phyloP scores from a whole-genome alignment of 352 stramenopile genomes.

The Thalassiosira livingstoniorum region DNA sequence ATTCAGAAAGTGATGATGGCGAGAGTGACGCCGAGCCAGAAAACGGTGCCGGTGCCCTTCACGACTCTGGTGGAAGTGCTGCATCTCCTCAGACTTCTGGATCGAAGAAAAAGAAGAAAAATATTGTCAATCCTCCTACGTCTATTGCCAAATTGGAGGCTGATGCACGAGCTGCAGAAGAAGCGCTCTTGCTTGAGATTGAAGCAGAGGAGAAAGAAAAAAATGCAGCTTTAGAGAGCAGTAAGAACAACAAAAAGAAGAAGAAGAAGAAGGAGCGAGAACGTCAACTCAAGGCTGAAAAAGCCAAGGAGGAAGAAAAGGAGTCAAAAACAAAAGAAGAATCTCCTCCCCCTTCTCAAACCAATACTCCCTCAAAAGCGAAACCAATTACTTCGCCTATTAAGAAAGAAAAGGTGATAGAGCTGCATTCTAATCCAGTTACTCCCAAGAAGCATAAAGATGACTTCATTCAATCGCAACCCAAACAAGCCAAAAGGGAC shows the following conservation, averaged over 20 bases:
- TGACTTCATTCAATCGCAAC: background rate
- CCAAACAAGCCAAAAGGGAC: slow-evolving; percentile 17
- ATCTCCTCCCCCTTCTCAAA: slow-evolving; percentile 10
- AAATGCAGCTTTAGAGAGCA: slow-evolving; percentile 55
- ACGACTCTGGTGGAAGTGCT: slow-evolving; percentile 42
- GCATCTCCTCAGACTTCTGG: slow-evolving; percentile 24
- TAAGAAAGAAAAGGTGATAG: slow-evolving; percentile 62
- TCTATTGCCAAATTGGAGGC: slow-evolving; percentile 73
- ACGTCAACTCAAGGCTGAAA: slow-evolving; percentile 64
- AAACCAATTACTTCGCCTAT: slow-evolving; percentile 21
- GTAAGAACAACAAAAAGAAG: slow-evolving; percentile 79
- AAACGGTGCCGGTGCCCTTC: slow-evolving; percentile 49
- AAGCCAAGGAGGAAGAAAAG: slow-evolving; percentile 55
- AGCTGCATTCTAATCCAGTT: slow-evolving; percentile 38
- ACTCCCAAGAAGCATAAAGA: slow-evolving; percentile 30
- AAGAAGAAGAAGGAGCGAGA: slow-evolving; percentile 82
- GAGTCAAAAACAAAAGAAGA: slow-evolving; percentile 45
- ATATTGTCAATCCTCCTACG: slow-evolving; percentile 46
- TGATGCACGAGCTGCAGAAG: slow-evolving; percentile 75
- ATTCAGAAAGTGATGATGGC: slow-evolving; percentile 48
- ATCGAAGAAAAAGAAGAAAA: slow-evolving; percentile 76
- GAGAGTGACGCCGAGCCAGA: slow-evolving; percentile 51
- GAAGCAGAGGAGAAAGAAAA: slow-evolving; percentile 77
- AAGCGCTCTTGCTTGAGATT: slow-evolving; percentile 81
- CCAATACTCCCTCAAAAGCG: too few relatives aligned